Percentiles rank a stretch among this genome's conserved stretches.
Conservation (phyloP, 306 rosid species). For the Cucumis sativus region DNA sequence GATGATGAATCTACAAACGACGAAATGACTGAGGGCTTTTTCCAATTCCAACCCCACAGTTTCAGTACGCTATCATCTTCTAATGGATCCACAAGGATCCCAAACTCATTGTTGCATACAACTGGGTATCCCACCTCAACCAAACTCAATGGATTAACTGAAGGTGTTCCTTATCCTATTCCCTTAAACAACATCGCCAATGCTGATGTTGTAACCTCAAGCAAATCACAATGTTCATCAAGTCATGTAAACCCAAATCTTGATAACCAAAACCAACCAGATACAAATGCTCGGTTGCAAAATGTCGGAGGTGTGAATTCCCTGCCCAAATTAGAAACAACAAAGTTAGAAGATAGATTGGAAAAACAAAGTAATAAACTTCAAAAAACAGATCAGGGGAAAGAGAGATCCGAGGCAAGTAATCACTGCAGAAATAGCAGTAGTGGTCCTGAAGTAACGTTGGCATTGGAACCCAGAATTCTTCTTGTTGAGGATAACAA, state of each 20-base stretch:
- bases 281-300: slow-evolving; percentile 14
- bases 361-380: slow-evolving; percentile 18
- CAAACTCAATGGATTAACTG: slow-evolving; percentile 41
- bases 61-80: slow-evolving; percentile 72
- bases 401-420: slow-evolving; percentile 26
- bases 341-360: slow-evolving; percentile 15
- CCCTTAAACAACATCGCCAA: slow-evolving; percentile 13
- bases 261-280: slow-evolving; percentile 14
- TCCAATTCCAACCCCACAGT: slow-evolving; percentile 86
- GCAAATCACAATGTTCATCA: slow-evolving; percentile 30
- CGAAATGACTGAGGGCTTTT: slow-evolving; percentile 51
- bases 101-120: slow-evolving; percentile 35
- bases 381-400: slow-evolving; percentile 22
- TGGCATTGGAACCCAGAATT: slow-evolving; percentile 40
- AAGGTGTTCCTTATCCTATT: slow-evolving; percentile 22
- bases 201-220: slow-evolving; percentile 21
- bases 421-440: slow-evolving; percentile 15
- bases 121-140: slow-evolving; percentile 26
- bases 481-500: slow-evolving; percentile 94
- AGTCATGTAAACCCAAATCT: slow-evolving; percentile 17
- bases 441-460: slow-evolving; percentile 20
- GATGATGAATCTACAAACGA: slow-evolving; percentile 44
- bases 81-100: slow-evolving; percentile 45
- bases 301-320: slow-evolving; percentile 25
- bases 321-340: slow-evolving; percentile 13